Conservation (phyloP, 306 rosid genomes). For the Lupinus albus region DNA sequence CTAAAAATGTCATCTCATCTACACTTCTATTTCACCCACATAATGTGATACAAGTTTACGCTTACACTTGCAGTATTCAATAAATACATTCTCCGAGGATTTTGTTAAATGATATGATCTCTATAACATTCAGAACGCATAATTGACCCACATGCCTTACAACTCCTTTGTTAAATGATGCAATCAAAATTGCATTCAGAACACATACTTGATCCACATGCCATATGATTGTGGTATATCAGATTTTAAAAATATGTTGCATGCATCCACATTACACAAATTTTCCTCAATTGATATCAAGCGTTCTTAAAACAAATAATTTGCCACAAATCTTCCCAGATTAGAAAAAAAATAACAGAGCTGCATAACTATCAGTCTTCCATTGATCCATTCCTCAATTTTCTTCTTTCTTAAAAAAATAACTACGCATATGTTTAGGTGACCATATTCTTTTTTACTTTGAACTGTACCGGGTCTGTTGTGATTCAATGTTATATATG, state of each 20-base stretch:
- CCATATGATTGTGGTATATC: neutral
- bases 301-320: constrained; percentile 1
- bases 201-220: too few relatives aligned
- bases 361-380: constrained; percentile 36
- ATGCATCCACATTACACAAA: neutral
- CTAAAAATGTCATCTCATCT: too few relatives aligned
- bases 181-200: too few relatives aligned
- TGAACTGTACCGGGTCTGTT: neutral
- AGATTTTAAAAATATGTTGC: neutral
- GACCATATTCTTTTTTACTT: constrained; percentile 38
- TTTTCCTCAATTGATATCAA: neutral
- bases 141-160: too few relatives aligned
- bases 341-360: constrained; percentile 2
- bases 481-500: neutral
- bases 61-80: too few relatives aligned
- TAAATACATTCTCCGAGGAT: neutral
- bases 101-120: neutral
- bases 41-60: too few relatives aligned
- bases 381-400: constrained; percentile 45
- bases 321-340: neutral
- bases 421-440: neutral
- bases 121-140: neutral
- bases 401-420: neutral
- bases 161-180: too few relatives aligned
- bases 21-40: too few relatives aligned